Evolutionary conservation across 2,329 filamentous ascomycete species (phyloP), one percentile per base, ranked within the genome.

Genomic region (Colletotrichum zoysiae): DNA sequence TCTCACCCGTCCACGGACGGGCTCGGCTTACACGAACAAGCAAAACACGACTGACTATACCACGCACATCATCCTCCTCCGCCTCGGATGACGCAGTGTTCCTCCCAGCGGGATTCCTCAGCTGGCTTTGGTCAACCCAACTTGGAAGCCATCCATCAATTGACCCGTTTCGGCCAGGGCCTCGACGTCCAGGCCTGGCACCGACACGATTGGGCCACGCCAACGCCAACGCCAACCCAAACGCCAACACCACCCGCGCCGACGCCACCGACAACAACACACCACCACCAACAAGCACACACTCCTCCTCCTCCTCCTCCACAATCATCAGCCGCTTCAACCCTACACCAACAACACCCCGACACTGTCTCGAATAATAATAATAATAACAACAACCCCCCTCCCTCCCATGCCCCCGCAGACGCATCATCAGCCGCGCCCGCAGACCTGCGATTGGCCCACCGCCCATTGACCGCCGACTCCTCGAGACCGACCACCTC

Each of bases 71-170:
- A 26, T n/a, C n/a, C 20, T 35, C 40, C n/a, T 44, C 65, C 23
- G 65, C 69, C 65, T 67, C 68, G 65, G 40, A 72, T 72, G 70
- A 72, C 70, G 70, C 70, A 70, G 70, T 72, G 70, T 65, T 56
- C 70, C n/a, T 50, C 70, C 65, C 48, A 72, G 59, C 70, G 65
- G 26, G 70, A 72, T 70, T 70, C 70, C 70, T 70, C 70, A 65
- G 70, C 65, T 65, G 65, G 65, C 60, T 30, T 72, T 48, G 48
- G 57, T 48, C 70, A 72, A 70, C 70, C 70, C 44, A 72, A 72
- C 33, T 44, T 72, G 60, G 70, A 72, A 16, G 70, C 70, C 23
- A 72, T 72, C 42, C 40, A 72, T 60, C 70, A 72, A 65, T 72
- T 72, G 60, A 72, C 70, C 50, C 70, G 70, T 9, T 72, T 72